These are phyloP conservation scores for Dictyostelium firmibasis DNA, from an alignment of 78 protist species.

Conservation along the genomic window DNA sequence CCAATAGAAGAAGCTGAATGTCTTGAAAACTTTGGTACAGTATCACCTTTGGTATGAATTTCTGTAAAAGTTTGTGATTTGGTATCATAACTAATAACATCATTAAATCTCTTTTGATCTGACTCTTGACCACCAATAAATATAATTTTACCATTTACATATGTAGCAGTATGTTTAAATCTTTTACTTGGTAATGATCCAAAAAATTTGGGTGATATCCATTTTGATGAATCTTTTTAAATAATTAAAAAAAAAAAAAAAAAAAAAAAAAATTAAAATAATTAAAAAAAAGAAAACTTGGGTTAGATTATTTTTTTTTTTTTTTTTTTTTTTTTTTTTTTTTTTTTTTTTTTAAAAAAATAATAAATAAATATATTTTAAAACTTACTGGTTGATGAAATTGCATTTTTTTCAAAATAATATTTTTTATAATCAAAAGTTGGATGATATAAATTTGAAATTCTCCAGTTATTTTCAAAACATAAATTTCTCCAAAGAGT, in stretches of 20 bases:
- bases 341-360: not conserved
- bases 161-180: constrained; percentile 75
- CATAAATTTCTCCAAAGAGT: constrained; percentile 59
- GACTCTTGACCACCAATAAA: constrained; percentile 81
- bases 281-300: not conserved
- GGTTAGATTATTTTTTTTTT: too few species aligned
- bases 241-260: not conserved
- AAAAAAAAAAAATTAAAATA: not conserved
- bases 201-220: constrained; percentile 44
- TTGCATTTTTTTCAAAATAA: constrained; percentile 56
- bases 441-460: constrained; percentile 30
- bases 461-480: constrained; percentile 2
- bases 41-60: constrained; percentile 52
- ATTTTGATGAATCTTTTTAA: constrained; percentile 6
- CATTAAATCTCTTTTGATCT: constrained; percentile 72
- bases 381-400: not conserved
- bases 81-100: constrained; percentile 61
- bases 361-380: not conserved
- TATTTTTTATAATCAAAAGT: constrained; percentile 40
- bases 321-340: not conserved
- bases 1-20: constrained; percentile 43
- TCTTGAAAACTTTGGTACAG: constrained; percentile 58
- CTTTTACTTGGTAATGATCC: constrained; percentile 64
- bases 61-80: constrained; percentile 47
- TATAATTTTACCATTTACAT: constrained; percentile 41